Percentiles rank a stretch among this genome's conserved stretches.
These are phyloP conservation scores for Oxalis stricta DNA, from an alignment of 441 rosid species.

Conservation along the genomic window DNA sequence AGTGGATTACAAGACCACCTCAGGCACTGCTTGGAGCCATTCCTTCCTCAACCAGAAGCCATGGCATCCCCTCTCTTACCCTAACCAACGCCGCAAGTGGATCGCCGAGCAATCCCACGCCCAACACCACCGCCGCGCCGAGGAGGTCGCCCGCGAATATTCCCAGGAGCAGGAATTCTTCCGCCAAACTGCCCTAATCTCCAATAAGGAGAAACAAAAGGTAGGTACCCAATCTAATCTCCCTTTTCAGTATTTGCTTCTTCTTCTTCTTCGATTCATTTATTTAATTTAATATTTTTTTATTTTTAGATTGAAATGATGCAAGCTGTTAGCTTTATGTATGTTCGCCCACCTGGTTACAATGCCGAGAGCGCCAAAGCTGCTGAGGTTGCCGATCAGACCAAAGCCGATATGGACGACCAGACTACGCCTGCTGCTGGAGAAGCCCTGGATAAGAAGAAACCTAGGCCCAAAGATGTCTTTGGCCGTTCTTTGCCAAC, in stretches of 20 bases:
- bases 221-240: conserved; percentile 11
- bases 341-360: conserved; percentile 88
- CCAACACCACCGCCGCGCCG: conserved; percentile 52
- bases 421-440: too few species aligned
- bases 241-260: background rate
- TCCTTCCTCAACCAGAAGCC: conserved; percentile 92
- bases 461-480: conserved; percentile 83
- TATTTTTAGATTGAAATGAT: conserved; percentile 50
- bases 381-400: conserved; percentile 61
- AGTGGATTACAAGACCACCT: conserved; percentile 83
- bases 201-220: conserved; percentile 91
- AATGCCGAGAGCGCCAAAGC: conserved; percentile 93
- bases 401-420: too few species aligned
- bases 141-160: conserved; percentile 94
- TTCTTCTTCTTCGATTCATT: background rate
- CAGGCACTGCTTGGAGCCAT: conserved; percentile 98
- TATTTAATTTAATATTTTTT: too few species aligned
- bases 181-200: conserved; percentile 75
- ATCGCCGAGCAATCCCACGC: conserved; percentile 88
- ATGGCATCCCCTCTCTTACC: conserved; percentile 98
- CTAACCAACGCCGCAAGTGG: conserved; percentile 96
- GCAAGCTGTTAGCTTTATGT: conserved; percentile 98
- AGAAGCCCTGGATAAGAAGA: conserved; percentile 50
- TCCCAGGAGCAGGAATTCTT: conserved; percentile 91
- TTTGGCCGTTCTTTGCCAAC: conserved; percentile 90